A percentile compares a stretch with the other conserved stretches of the same genome.
phyloP scores from a whole-genome alignment of 2,329 filamentous ascomycete genomes.

The Diaporthe sp. region DNA sequence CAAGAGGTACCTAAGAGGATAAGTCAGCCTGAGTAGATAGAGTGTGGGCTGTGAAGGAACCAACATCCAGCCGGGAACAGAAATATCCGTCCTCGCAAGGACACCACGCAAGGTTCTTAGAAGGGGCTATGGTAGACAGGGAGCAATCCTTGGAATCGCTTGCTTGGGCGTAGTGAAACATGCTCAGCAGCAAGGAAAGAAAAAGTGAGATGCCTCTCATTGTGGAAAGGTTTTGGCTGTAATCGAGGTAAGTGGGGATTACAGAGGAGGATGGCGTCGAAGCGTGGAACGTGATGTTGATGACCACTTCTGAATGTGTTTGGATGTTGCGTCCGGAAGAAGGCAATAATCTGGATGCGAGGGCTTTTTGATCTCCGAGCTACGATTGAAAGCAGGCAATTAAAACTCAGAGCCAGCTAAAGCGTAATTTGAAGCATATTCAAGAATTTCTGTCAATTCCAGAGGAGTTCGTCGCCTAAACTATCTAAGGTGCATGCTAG shows the following conservation, averaged over 20 bases:
- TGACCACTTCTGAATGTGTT: not conserved
- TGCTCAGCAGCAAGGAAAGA: slow-evolving; percentile 2
- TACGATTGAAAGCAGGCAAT: no score
- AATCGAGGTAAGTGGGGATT: not conserved
- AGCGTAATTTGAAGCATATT: not conserved
- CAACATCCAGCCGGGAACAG: slow-evolving; percentile 44
- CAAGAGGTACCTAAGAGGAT: slow-evolving; percentile 35
- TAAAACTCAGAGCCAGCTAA: no score
- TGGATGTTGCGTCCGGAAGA: not conserved
- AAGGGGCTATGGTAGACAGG: slow-evolving; percentile 14
- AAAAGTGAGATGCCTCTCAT: not conserved
- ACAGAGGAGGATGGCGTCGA: no score
- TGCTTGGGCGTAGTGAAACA: slow-evolving; percentile 1
- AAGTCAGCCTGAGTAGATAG: not conserved
- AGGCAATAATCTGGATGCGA: not conserved
- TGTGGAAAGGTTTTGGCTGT: not conserved
- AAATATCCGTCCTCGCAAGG: slow-evolving; percentile 42
- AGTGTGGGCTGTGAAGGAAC: not conserved
- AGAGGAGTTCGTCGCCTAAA: not conserved
- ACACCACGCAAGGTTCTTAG: slow-evolving; percentile 43
- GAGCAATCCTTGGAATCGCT: not conserved
- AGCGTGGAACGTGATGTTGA: no score
- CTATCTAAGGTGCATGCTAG: not conserved
- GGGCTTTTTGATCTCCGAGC: not conserved
- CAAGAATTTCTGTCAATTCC: not conserved